Evolutionary conservation across 805 yeast species (phyloP), one percentile per base, ranked within the genome.

Genomic region (Ogataea saltuana): DNA sequence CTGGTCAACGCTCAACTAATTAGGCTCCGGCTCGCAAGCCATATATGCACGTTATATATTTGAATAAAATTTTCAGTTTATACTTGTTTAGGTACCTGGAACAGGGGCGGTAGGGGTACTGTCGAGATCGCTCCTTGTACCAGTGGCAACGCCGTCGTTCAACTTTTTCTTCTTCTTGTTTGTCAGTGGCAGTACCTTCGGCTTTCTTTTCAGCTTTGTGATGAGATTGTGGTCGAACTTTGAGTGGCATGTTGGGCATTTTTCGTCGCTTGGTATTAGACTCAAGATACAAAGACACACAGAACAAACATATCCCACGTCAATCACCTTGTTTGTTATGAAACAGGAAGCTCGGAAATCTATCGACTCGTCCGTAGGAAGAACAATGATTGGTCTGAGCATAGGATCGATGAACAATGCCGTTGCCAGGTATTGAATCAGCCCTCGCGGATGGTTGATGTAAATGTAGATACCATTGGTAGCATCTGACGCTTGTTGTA

Each of bases 331-430:
- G n/a, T 91, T 90, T 0, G 97, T 88, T 25, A 88, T 67, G 57
- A 88, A 91, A 64, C 99, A 93, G 13, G 96, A 88, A 1, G 99
- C 97, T 47, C 96, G 71, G 63, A 93, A 93, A 65, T 93, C 96
- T 19, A 93, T 93, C 48, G 86, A 81, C 3, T 86, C 78, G 55
- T 84, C 84, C 0, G 91, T 85, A 0, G 97, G 97, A 26, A 87
- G 70, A 20, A 88, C 81, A 19, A 93, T 71, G 33, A 82, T 78
- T n/a, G 80, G 75, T 44, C 97, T 72, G 25, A 91, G 68, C 11
- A 85, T 75, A 0, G 98, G 96, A 54, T 90, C 97, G 8, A 91
- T 80, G 53, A 87, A 82, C 65, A 85, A 81, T 2, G 96, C 93
- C 3, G 95, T 84, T 3, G 81, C 61, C 25, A 93, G 70, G 53